Percentiles rank a stretch among this genome's conserved stretches.
phyloP scores from a whole-genome alignment of 2,329 filamentous ascomycete species.

The Podosphaera fusca region DNA sequence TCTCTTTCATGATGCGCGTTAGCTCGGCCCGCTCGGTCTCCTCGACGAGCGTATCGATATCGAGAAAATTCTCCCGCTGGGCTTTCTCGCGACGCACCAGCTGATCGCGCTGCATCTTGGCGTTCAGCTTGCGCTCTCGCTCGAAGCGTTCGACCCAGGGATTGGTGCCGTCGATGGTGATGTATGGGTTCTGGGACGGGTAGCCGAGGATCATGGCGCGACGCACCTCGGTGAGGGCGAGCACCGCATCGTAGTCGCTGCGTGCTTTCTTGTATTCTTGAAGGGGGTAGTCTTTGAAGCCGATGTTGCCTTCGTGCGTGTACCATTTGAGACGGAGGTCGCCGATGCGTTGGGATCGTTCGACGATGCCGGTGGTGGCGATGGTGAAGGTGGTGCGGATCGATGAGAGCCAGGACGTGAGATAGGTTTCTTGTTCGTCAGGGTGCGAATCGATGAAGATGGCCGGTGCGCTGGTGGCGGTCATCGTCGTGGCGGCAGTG shows the following conservation, averaged over 20 bases:
- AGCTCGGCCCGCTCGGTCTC: conserved; percentile 4
- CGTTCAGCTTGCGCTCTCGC: conserved; percentile 3
- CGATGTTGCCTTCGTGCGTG: conserved; percentile 9
- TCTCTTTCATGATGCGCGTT: not conserved
- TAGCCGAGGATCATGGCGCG: conserved; percentile 11
- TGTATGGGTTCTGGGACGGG: conserved; percentile 12
- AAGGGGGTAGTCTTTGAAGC: conserved; percentile 11
- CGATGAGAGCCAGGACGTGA: conserved; percentile 9
- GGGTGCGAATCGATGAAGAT: conserved; percentile 14
- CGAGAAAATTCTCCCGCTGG: conserved; percentile 2
- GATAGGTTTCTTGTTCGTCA: conserved; percentile 10
- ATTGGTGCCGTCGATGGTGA: conserved; percentile 5
- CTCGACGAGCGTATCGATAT: conserved; percentile 6
- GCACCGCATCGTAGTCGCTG: conserved; percentile 8
- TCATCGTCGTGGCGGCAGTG: not conserved
- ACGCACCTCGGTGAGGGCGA: conserved; percentile 9
- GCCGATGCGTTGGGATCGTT: conserved; percentile 8
- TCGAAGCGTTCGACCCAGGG: conserved; percentile 7
- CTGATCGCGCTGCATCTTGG: not conserved
- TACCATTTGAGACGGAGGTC: conserved; percentile 11
- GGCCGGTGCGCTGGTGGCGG: conserved; percentile 6
- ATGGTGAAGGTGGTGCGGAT: conserved; percentile 9
- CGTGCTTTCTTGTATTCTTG: conserved; percentile 9
- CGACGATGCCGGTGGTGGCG: conserved; percentile 11
- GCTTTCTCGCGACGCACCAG: not conserved